A percentile compares a stretch with the other conserved stretches of the same genome.
These are phyloP conservation scores for Aphanomyces euteiches DNA, from an alignment of 352 stramenopile genomes.

Conservation along the genomic window DNA sequence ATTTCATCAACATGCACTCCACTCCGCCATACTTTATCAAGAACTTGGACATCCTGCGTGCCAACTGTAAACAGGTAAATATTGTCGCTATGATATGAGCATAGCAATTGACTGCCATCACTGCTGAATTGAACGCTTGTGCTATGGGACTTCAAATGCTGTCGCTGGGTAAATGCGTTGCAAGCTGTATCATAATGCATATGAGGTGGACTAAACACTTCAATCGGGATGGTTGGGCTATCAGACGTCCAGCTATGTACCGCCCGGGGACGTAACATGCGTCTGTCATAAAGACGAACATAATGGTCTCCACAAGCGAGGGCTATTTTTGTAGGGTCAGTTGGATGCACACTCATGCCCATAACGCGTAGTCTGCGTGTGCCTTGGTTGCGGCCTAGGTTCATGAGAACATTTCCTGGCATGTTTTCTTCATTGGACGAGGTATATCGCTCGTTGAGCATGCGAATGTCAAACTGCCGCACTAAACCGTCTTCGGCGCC, in stretches of 20 bases:
- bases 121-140: conserved; percentile 80
- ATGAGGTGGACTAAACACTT: conserved; percentile 74
- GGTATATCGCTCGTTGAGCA: conserved; percentile 41
- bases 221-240: conserved; percentile 45
- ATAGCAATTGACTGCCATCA: conserved; percentile 60
- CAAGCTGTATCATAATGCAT: conserved; percentile 61
- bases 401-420: conserved; percentile 56
- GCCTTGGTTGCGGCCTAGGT: conserved; percentile 53
- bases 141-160: conserved; percentile 57
- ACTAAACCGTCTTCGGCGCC: conserved; percentile 80
- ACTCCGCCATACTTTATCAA: conserved; percentile 28
- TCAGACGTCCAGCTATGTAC: conserved; percentile 33
- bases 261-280: conserved; percentile 62
- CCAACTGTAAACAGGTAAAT: conserved; percentile 77
- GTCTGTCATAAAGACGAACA: conserved; percentile 68
- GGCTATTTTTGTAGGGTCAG: conserved; percentile 67
- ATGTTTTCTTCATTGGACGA: neutral
- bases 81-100: conserved; percentile 83
- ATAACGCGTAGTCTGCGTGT: conserved; percentile 54
- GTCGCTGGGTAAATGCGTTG: conserved; percentile 38
- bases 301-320: conserved; percentile 79
- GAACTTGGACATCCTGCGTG: neutral
- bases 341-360: conserved; percentile 64
- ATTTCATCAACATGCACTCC: conserved; percentile 31
- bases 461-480: conserved; percentile 77